A percentile compares a stretch with the other conserved stretches of the same genome.
Evolutionary conservation across 805 yeast genomes (phyloP).

Genomic region (Myxozyma geophila): DNA sequence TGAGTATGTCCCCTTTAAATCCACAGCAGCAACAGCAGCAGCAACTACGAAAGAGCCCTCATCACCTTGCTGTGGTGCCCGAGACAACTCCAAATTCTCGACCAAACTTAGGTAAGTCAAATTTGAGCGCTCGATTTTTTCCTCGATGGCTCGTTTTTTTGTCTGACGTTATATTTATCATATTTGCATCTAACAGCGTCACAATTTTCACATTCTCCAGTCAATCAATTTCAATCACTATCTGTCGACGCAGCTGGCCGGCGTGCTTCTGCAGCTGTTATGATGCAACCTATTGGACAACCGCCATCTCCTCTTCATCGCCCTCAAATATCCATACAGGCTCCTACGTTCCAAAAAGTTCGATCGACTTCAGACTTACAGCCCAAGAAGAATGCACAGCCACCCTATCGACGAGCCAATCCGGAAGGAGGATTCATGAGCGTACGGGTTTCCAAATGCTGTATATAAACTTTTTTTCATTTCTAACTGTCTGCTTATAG

Average conservation of each 20-base stretch:
- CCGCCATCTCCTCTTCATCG: slow-evolving; percentile 5
- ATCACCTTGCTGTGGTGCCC: slow-evolving; percentile 7
- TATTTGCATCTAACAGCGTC: slow-evolving; percentile 17
- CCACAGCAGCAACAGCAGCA: slow-evolving; percentile 11
- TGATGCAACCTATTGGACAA: slow-evolving; percentile 21
- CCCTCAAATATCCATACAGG: background rate
- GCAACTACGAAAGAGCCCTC: slow-evolving; percentile 5
- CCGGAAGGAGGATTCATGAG: slow-evolving; percentile 41
- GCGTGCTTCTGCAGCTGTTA: slow-evolving; percentile 26
- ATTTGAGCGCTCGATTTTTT: background rate
- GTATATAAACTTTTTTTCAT: background rate
- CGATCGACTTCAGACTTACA: slow-evolving; percentile 27
- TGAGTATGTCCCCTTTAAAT: slow-evolving; percentile 21
- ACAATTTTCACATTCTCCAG: slow-evolving; percentile 13
- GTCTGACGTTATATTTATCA: background rate
- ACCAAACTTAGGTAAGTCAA: slow-evolving; percentile 19
- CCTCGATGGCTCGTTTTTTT: background rate
- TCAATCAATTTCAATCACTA: slow-evolving; percentile 31
- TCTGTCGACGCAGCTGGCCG: slow-evolving; percentile 27
- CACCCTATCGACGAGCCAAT: slow-evolving; percentile 37
- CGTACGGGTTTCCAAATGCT: slow-evolving; percentile 10
- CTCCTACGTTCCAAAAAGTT: slow-evolving; percentile 32
- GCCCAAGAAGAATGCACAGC: slow-evolving; percentile 36
- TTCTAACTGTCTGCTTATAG: slow-evolving; percentile 46
- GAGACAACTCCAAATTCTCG: slow-evolving; percentile 14